Evolutionary conservation across 1,139 yeast species (phyloP).

Genomic region (Sugiyamaella grinbergsii): DNA sequence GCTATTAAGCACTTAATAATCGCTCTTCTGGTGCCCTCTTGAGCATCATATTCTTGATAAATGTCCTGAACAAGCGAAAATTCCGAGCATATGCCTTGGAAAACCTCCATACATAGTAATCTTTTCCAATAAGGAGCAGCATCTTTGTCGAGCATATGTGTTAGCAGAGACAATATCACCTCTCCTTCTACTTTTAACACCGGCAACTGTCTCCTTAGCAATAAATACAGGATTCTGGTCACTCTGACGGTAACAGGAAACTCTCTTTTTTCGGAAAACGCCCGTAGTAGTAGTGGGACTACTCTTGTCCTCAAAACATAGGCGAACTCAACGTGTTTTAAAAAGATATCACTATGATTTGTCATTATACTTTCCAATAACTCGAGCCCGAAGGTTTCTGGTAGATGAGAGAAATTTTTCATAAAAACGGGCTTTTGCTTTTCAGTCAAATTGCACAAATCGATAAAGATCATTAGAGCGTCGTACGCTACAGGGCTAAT

Average conservation of each 20-base stretch:
- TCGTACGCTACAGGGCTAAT: conserved; percentile 64
- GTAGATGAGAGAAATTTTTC: conserved; percentile 55
- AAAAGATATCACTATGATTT: conserved; percentile 60
- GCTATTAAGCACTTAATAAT: conserved; percentile 61
- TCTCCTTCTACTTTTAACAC: conserved; percentile 76
- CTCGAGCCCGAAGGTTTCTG: conserved; percentile 75
- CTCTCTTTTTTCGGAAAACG: conserved; percentile 60
- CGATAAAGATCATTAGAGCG: conserved; percentile 67
- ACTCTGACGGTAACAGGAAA: conserved; percentile 74
- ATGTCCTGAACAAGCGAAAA: conserved; percentile 54
- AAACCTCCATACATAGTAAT: conserved; percentile 70
- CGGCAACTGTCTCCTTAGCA: conserved; percentile 61
- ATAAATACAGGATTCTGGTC: conserved; percentile 64
- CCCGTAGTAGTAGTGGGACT: conserved; percentile 72
- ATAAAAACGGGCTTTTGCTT: conserved; percentile 57
- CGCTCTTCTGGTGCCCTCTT: conserved; percentile 54
- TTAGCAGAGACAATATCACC: conserved; percentile 70
- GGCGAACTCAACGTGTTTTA: conserved; percentile 63
- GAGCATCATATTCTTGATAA: conserved; percentile 63
- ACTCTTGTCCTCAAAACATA: conserved; percentile 64
- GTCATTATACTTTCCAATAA: conserved; percentile 68
- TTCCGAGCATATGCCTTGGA: conserved; percentile 60
- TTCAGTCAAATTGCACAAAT: conserved; percentile 69
- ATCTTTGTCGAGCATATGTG: conserved; percentile 60
- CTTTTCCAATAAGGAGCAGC: conserved; percentile 69